Conservation (phyloP, 805 yeast species). For the Pichia kluyveri region DNA sequence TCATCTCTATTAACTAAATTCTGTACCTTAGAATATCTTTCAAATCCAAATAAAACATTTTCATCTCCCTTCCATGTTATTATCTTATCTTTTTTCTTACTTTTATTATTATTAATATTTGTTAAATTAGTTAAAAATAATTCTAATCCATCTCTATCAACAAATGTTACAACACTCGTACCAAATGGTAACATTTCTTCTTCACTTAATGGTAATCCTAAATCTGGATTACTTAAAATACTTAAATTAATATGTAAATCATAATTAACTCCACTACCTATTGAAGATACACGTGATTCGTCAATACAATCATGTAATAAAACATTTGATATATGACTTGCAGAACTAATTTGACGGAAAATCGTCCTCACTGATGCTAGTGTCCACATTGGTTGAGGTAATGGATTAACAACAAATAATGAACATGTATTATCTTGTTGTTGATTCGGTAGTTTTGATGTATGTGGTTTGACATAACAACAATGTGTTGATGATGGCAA, state of each 20-base stretch:
- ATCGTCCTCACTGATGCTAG: conserved; percentile 44
- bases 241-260: conserved; percentile 44
- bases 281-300: conserved; percentile 11
- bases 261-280: conserved; percentile 18
- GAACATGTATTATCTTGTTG: conserved; percentile 36
- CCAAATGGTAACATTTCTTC: conserved; percentile 53
- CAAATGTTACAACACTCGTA: conserved; percentile 63
- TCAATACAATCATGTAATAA: conserved; percentile 26
- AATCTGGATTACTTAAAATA: conserved; percentile 46
- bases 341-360: conserved; percentile 51
- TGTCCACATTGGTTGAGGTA: conserved; percentile 42
- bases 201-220: conserved; percentile 23
- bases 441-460: conserved; percentile 31
- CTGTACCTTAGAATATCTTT: neutral
- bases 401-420: conserved; percentile 71
- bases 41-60: neutral
- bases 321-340: conserved; percentile 48
- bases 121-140: conserved; percentile 56
- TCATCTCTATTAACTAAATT: neutral
- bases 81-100: conserved; percentile 6
- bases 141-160: conserved; percentile 60
- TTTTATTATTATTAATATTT: conserved; percentile 26
- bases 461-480: conserved; percentile 59
- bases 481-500: conserved; percentile 35
- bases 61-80: conserved; percentile 32